These are phyloP conservation scores for Hymenoscyphus albidus DNA, from an alignment of 2,329 filamentous ascomycete species.

Conservation along the genomic window DNA sequence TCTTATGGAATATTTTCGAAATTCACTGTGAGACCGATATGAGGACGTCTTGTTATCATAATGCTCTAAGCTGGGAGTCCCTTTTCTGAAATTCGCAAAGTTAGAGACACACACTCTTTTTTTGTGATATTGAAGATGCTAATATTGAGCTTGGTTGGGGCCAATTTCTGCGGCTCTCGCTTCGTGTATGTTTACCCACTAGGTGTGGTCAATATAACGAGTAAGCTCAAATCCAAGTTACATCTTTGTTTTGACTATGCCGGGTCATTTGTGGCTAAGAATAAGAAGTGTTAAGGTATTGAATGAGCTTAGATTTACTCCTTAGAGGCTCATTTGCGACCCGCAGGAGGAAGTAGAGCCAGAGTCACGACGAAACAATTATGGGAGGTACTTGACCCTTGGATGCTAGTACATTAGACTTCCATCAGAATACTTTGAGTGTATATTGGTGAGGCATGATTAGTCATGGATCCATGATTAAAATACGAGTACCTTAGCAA, in stretches of 20 bases:
- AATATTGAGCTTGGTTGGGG: background rate
- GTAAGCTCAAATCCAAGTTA: background rate
- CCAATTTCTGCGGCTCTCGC: too few species aligned
- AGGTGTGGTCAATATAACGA: background rate
- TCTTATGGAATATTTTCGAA: background rate
- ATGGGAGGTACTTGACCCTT: background rate
- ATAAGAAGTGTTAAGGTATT: background rate
- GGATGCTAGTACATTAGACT: background rate
- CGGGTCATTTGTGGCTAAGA: background rate
- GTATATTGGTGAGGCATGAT: background rate
- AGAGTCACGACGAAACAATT: background rate
- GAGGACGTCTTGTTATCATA: background rate
- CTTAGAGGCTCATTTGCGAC: background rate
- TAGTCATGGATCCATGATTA: background rate
- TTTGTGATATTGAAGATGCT: background rate
- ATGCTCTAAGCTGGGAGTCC: background rate
- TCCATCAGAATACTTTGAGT: background rate
- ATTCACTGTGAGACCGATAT: background rate
- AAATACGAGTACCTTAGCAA: background rate
- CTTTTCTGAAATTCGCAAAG: background rate
- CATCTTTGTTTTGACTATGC: background rate
- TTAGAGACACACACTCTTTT: background rate
- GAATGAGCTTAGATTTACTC: background rate
- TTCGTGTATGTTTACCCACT: too few species aligned
- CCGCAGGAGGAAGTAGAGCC: background rate